Evolutionary conservation across 2,329 filamentous ascomycete species (phyloP).

Genomic region (Botrytis deweyae): DNA sequence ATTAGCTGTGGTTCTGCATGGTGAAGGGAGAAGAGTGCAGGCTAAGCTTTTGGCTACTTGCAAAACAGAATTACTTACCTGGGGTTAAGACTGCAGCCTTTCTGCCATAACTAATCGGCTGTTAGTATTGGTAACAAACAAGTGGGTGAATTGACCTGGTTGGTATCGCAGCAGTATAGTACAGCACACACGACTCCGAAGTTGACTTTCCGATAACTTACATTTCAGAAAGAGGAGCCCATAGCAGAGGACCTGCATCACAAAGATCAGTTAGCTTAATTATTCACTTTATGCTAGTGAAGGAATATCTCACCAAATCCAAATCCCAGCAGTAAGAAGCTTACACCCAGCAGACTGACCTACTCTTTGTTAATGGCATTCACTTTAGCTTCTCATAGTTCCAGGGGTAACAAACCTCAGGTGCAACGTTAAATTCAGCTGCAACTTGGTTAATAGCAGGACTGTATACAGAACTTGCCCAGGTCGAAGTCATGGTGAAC

Average conservation of each 20-base stretch:
- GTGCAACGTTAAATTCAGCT: constrained; percentile 39
- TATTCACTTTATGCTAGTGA: background rate
- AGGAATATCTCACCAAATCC: constrained; percentile 4
- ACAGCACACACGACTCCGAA: background rate
- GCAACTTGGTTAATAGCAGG: constrained; percentile 37
- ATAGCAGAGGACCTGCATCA: constrained; percentile 60
- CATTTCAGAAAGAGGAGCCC: constrained; percentile 61
- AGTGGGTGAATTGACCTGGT: background rate
- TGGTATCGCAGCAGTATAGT: background rate
- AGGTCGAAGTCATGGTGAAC: constrained; percentile 33
- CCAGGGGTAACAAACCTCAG: constrained; percentile 49
- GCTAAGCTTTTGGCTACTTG: background rate
- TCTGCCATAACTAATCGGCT: constrained; percentile 30
- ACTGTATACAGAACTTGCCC: constrained; percentile 32
- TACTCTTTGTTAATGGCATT: constrained; percentile 28
- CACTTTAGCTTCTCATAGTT: constrained; percentile 42
- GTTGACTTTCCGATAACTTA: constrained; percentile 41
- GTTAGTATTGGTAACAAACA: background rate
- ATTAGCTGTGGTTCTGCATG: background rate
- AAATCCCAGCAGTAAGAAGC: constrained; percentile 50
- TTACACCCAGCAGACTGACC: constrained; percentile 36
- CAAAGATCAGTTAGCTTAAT: background rate
- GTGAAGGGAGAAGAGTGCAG: too few relatives aligned
- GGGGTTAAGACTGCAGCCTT: constrained; percentile 43
- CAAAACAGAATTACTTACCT: constrained; percentile 41